Evolutionary conservation across 2,329 filamentous ascomycete species (phyloP).

Genomic region (Botryotinia narcissicola): DNA sequence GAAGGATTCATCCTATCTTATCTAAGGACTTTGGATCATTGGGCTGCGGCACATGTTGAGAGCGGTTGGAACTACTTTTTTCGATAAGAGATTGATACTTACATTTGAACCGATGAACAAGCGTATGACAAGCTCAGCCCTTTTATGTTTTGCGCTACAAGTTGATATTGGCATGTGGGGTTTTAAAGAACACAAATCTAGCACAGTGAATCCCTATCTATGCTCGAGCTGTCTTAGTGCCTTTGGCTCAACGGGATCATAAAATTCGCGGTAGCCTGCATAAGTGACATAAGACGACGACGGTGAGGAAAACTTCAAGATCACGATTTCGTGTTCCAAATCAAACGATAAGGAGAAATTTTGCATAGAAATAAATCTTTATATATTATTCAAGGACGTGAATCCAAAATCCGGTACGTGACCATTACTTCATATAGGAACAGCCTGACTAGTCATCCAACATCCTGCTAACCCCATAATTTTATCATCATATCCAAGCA

Average conservation of each 20-base stretch:
- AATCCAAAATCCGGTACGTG: background rate
- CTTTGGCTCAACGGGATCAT: background rate
- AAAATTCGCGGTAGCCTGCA: background rate
- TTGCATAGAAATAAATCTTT: background rate
- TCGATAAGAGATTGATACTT: background rate
- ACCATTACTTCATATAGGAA: background rate
- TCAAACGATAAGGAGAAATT: background rate
- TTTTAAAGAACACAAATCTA: background rate
- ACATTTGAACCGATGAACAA: background rate
- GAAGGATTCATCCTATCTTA: background rate
- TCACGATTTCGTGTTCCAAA: background rate
- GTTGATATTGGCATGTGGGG: background rate
- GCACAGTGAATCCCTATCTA: background rate
- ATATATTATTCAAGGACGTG: constrained; percentile 10
- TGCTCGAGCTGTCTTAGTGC: background rate
- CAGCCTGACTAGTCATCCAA: background rate
- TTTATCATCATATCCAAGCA: constrained; percentile 12
- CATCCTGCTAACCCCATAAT: background rate
- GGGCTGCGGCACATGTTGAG: background rate
- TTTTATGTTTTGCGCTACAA: background rate
- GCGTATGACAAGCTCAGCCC: background rate
- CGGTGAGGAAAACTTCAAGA: no score
- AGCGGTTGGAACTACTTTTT: background rate
- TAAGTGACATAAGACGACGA: background rate
- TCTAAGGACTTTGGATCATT: background rate